Base-by-base conservation (phyloP, 1,139 yeast species). In the Hemisphaericaspora xylofermentans region DNA sequence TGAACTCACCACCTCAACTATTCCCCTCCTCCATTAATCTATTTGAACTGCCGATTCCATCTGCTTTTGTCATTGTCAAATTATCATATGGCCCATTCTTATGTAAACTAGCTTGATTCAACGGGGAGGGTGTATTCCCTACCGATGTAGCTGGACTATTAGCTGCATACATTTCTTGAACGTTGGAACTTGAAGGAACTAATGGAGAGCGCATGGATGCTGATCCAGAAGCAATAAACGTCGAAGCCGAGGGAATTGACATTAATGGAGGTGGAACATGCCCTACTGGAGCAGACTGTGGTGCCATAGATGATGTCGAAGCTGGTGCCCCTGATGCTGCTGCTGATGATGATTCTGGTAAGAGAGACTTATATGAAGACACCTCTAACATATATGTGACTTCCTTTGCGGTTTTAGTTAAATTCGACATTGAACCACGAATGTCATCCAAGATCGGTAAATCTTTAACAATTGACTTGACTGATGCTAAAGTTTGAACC, bases 391-490 rank as follows among this genome's bases (percentile, higher is more conserved):
- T 71, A 12, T 87, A 81, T 0, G 97, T 89, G 10, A 91, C 87
- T 53, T 91, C 98, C 56, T 91, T 91, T 2, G 96, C 88, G 4
- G 91, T 85, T 48, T 88, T 82, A 0, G 97, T 89, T 43, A 91
- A 68, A 26, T 82, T 78, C 0, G 96, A 88, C 66, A 91, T 76
- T 6, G 87, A 83, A 5, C 88, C 80, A 46, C 96, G 71, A 3
- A 87, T 86, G 43, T 87, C 96, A 51, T 86, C 84, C 39, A 91
- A 69, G 12, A 82, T 76, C 0, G 95, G 93, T 44, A 88, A 68
- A 52, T 88, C 96, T 43, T 76, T 74, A 76, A 88, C 84, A n/a
- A 93, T 80, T 1, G 80, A 78, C 57, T 88, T 89, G 0, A 94
- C 89, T 1, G 88, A 79, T 1, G 93, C 93, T 49, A 91, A 71